Conservation (phyloP, 768 basidiomycete genomes). For the Leccinellum albellum region DNA sequence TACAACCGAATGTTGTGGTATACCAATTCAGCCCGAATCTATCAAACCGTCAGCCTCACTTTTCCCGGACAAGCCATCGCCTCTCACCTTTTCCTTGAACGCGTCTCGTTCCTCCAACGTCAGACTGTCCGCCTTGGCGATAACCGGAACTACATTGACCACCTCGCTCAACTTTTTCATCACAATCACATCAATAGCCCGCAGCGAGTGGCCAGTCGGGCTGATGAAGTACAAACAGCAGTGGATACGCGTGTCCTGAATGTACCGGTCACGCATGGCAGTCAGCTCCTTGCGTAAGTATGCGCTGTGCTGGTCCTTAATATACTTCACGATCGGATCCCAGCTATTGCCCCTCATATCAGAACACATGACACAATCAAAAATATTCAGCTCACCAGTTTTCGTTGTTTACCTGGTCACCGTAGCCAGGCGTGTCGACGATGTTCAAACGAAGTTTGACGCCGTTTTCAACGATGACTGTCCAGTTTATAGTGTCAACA, state of each 20-base stretch:
- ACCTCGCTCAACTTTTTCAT: conserved; percentile 99
- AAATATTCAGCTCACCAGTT: conserved; percentile 63
- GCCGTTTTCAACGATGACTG: conserved; percentile 95
- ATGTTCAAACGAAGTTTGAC: conserved; percentile 95
- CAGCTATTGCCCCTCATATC: conserved; percentile 53
- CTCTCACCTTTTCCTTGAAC: conserved; percentile 85
- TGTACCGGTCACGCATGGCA: conserved; percentile 97
- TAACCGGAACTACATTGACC: conserved; percentile 99
- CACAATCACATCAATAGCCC: conserved; percentile 95
- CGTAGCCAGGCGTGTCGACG: conserved; percentile 97
- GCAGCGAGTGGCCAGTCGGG: conserved; percentile 95
- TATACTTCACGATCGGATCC: conserved; percentile 99
- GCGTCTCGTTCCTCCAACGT: conserved; percentile 87
- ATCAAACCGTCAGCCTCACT: conserved; percentile 10
- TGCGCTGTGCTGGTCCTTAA: conserved; percentile 98
- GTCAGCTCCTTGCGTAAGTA: conserved; percentile 99
- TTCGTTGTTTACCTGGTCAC: conserved; percentile 99
- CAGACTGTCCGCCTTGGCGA: conserved; percentile 94
- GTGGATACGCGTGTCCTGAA: conserved; percentile 97
- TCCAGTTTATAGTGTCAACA: conserved; percentile 9
- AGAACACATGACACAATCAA: neutral
- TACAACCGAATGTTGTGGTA: conserved; percentile 93
- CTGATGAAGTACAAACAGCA: conserved; percentile 98
- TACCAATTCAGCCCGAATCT: conserved; percentile 92
- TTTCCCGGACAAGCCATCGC: neutral